phyloP scores from a whole-genome alignment of 2,329 filamentous ascomycete genomes.

The Xylaria sp. region DNA sequence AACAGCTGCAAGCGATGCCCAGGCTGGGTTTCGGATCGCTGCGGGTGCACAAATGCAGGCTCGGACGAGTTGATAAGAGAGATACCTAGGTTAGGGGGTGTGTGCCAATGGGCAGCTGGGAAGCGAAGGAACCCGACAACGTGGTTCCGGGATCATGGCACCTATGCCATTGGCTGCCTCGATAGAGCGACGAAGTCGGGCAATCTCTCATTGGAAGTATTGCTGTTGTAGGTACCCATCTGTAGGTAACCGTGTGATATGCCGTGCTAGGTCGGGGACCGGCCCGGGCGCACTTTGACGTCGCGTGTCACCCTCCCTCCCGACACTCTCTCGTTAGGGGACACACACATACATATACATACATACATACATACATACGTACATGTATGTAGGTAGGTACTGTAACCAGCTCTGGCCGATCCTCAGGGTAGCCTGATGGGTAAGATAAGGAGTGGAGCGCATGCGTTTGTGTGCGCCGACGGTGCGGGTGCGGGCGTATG shows the following conservation, averaged over 20 bases:
- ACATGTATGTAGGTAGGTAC: neutral
- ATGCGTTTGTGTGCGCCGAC: neutral
- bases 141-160: conserved; percentile 33
- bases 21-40: neutral
- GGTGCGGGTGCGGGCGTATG: conserved; percentile 9
- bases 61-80: conserved; percentile 6
- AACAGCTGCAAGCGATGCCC: neutral
- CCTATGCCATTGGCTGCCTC: conserved; percentile 25
- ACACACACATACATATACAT: too few relatives aligned
- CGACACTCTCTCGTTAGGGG: neutral
- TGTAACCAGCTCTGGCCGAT: neutral
- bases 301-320: conserved; percentile 1
- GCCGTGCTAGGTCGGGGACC: conserved; percentile 28
- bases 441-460: conserved; percentile 11
- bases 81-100: too few relatives aligned
- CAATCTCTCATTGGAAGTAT: conserved; percentile 6
- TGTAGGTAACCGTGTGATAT: conserved; percentile 7
- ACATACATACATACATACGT: too few relatives aligned
- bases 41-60: neutral
- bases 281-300: conserved; percentile 17
- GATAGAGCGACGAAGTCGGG: neutral
- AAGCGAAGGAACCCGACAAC: conserved; percentile 33
- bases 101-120: conserved; percentile 27
- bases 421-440: neutral
- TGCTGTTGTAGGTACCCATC: neutral